Evolutionary conservation across 1,139 yeast species (phyloP).

Genomic region (Saccharomyces pastorianus): DNA sequence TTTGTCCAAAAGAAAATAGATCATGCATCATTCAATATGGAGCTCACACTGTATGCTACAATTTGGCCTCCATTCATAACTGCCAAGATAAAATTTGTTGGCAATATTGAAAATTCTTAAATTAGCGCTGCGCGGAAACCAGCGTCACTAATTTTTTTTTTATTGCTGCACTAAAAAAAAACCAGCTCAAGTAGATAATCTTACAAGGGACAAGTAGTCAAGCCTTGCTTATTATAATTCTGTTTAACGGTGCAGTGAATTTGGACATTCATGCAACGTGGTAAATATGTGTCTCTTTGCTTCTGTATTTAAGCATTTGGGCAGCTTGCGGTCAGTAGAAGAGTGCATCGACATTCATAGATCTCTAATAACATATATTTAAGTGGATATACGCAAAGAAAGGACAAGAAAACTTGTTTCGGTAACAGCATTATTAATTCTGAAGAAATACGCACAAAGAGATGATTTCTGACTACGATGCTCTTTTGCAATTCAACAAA

Average conservation of each 20-base stretch:
- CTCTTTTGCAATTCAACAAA: constrained; percentile 65
- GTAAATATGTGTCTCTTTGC: background rate
- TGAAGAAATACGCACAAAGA: background rate
- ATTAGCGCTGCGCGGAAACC: constrained; percentile 74
- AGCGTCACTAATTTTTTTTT: constrained; percentile 91
- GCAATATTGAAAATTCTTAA: background rate
- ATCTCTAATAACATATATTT: background rate
- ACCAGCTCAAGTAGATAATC: background rate
- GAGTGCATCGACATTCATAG: background rate
- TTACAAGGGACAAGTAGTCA: background rate
- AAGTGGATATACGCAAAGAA: background rate
- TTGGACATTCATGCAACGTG: background rate
- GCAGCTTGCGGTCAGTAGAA: background rate
- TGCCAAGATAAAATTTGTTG: background rate
- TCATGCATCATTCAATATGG: background rate
- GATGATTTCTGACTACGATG: constrained; percentile 48
- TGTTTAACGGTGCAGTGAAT: background rate
- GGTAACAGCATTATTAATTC: background rate
- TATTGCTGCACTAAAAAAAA: background rate
- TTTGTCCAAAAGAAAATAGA: too few relatives aligned
- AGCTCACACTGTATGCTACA: background rate
- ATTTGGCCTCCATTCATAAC: background rate
- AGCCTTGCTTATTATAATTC: background rate
- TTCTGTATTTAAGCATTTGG: background rate
- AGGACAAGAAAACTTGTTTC: background rate